Conservation (phyloP, 2,329 filamentous ascomycete genomes). For the Thielaviopsis populi region DNA sequence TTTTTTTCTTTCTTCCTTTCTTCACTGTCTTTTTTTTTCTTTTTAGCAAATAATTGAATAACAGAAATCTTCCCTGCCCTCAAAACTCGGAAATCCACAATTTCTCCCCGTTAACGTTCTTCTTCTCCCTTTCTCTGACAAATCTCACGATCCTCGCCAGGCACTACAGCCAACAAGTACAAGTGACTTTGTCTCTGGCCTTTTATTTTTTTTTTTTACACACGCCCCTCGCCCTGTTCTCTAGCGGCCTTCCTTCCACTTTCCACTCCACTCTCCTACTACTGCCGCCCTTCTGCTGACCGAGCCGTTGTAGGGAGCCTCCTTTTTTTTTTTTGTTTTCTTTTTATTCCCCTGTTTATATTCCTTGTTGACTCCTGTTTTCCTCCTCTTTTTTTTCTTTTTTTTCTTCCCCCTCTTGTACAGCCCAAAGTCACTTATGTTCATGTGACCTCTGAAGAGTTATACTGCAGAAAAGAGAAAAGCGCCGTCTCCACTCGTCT, state of each 20-base stretch:
- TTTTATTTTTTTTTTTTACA: neutral
- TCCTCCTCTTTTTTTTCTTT: constrained; percentile 21
- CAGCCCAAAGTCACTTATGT: neutral
- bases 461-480: neutral
- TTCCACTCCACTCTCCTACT: neutral
- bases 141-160: neutral
- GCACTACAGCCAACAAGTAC: neutral
- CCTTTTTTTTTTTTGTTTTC: too few relatives aligned
- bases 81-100: neutral
- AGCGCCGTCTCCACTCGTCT: neutral
- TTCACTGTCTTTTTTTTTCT: neutral
- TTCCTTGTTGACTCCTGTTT: neutral
- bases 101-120: neutral
- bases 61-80: neutral
- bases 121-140: neutral
- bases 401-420: neutral
- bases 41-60: neutral
- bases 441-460: constrained; percentile 3
- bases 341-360: too few relatives aligned
- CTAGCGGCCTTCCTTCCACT: neutral
- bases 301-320: too few relatives aligned
- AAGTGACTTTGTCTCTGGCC: neutral
- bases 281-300: neutral
- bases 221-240: neutral
- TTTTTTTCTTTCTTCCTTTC: neutral